A percentile compares a stretch with the other conserved stretches of the same genome.
These are phyloP conservation scores for Beta vulgaris DNA, from an alignment of 148 eudicot species.

Conservation along the genomic window DNA sequence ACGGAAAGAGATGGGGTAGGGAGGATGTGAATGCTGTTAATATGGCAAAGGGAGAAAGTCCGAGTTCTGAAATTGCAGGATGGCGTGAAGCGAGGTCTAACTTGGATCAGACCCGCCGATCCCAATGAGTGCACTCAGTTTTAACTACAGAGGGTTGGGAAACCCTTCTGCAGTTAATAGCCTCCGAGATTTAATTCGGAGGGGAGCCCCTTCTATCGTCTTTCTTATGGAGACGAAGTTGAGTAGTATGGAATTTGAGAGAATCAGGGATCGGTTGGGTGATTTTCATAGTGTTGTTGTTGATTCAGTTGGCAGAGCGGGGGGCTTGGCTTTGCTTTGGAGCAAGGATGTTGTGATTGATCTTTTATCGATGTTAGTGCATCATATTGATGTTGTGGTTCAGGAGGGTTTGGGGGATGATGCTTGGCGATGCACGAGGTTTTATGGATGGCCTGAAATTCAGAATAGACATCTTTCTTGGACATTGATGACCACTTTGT, in stretches of 20 bases:
- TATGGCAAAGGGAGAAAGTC: too few relatives aligned
- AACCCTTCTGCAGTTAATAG: background rate
- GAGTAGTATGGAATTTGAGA: background rate
- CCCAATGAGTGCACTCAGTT: constrained; percentile 7
- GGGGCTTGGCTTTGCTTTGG: background rate
- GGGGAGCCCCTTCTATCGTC: constrained; percentile 1
- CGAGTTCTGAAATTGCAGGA: too few relatives aligned
- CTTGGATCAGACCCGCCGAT: background rate
- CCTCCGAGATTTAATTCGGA: background rate
- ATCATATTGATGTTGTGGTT: background rate
- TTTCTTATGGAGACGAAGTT: constrained; percentile 10
- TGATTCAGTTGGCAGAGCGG: background rate
- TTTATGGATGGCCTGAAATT: background rate
- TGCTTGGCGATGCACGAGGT: background rate
- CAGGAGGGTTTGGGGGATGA: background rate
- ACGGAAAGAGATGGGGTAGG: too few relatives aligned
- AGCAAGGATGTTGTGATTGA: background rate
- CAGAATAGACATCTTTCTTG: background rate
- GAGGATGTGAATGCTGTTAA: too few relatives aligned
- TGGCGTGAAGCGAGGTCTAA: background rate
- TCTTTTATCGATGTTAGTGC: background rate
- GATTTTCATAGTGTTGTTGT: background rate
- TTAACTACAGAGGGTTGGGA: constrained; percentile 14
- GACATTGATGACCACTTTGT: background rate
- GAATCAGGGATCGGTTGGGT: background rate